Conservation (phyloP, 495 filamentous ascomycete species). For the Penicillium lividum region DNA sequence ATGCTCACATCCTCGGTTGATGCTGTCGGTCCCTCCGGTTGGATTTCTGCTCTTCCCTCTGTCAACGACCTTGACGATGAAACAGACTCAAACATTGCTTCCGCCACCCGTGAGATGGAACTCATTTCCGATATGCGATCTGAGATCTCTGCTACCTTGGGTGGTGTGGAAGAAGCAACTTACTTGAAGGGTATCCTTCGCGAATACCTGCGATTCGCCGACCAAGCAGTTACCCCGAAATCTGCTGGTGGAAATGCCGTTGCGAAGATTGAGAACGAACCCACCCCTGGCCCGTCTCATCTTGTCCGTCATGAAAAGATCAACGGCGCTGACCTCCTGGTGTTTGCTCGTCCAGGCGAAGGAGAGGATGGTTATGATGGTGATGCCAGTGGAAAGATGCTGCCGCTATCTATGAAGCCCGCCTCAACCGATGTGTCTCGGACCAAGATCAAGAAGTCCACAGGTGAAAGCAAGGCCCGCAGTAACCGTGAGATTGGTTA, state of each 20-base stretch:
- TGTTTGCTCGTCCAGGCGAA: conserved; percentile 34
- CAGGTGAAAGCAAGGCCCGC: conserved; percentile 60
- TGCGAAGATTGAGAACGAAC: conserved; percentile 17
- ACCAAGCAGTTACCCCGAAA: conserved; percentile 35
- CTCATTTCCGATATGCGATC: conserved; percentile 65
- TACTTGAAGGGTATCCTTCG: conserved; percentile 67
- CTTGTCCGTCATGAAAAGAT: conserved; percentile 42
- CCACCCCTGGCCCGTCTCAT: conserved; percentile 18
- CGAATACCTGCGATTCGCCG: conserved; percentile 67
- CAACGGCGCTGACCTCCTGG: conserved; percentile 45
- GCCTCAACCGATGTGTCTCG: conserved; percentile 57
- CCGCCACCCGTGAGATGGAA: conserved; percentile 57
- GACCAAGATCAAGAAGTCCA: conserved; percentile 44
- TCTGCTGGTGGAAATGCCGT: conserved; percentile 11
- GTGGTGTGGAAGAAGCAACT: conserved; percentile 72
- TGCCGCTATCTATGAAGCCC: conserved; percentile 74
- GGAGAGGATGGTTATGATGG: conserved; percentile 38
- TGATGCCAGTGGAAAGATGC: conserved; percentile 42
- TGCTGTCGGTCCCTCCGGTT: conserved; percentile 79
- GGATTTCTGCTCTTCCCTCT: conserved; percentile 59
- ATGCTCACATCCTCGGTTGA: conserved; percentile 78
- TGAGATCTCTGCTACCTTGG: conserved; percentile 74
- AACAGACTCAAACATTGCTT: conserved; percentile 47
- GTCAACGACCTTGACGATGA: conserved; percentile 31
- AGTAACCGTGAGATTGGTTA: conserved; percentile 69